Evolutionary conservation across 2,329 filamentous ascomycete species (phyloP), one percentile per base, ranked within the genome.

Genomic region (Colletotrichum cuscutae): DNA sequence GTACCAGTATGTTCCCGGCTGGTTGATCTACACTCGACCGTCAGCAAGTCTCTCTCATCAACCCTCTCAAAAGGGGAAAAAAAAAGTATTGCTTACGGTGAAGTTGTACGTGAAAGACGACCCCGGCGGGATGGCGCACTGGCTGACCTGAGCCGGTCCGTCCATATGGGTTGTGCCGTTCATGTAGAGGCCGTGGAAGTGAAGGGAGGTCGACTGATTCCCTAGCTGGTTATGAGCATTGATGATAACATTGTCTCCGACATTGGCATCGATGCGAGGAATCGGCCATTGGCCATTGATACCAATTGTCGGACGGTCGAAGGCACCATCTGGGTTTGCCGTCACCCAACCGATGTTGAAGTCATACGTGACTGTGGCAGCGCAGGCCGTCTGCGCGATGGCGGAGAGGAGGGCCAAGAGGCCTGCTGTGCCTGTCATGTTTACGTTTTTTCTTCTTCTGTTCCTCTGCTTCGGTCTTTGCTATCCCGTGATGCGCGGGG

Each of bases 1-100:
- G 76, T 95, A 95, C 93, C 93, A 95, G 81, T 94, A 95, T 1
- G 92, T 94, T 32, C 93, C 93, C 0, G 91, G 87, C 83, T 94
- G 92, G 61, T 90, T 78, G 67, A 88, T 80, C 92, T 87, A 74
- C 73, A 62, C 8, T 19, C 7, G 24, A 37, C 32, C 5, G 61
- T 60, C 11, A 30, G 26, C 49, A 11, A 54, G 8, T 8, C 4
- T 22, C 28, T 5, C 13, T 15, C 19, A 26, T 52, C 26, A 30
- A 37, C 12, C 24, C 6, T 28, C 32, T 26, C 5, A 30, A 1
- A 26, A 26, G 4, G 2, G 2, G 22, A 4, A 28, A 11, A 11
- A 28, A 8, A 26, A 26, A 32, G 8, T 9, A 32, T 9, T 12
- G 65, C 81, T 78, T 79, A 92, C 89, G 2, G 87, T 92, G 78